phyloP scores from a whole-genome alignment of 192 early-diverging fungal species.

The Coemansia sp. region DNA sequence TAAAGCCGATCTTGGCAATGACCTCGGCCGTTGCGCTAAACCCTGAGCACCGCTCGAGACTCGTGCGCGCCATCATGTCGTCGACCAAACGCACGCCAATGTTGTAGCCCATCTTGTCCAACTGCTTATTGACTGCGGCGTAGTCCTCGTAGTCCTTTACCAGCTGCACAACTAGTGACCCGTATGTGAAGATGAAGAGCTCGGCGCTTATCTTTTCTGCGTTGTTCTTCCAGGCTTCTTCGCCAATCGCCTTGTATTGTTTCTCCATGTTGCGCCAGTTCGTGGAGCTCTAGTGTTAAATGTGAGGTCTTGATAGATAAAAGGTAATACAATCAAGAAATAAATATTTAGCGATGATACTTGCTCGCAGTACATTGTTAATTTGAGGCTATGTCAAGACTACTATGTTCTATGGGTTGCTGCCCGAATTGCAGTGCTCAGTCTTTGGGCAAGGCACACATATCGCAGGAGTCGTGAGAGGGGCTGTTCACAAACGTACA shows the following conservation, averaged over 20 bases:
- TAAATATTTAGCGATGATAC: background rate
- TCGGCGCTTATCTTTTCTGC: slow-evolving; percentile 97
- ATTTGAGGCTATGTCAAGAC: background rate
- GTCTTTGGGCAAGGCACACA: slow-evolving; percentile 49
- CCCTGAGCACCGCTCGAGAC: slow-evolving; percentile 68
- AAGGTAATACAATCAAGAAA: background rate
- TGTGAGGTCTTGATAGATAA: background rate
- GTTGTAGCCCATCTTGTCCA: slow-evolving; percentile 99
- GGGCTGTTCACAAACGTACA: slow-evolving; percentile 48
- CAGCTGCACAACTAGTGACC: slow-evolving; percentile 93
- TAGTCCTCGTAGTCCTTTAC: slow-evolving; percentile 95
- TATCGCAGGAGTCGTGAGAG: slow-evolving; percentile 38
- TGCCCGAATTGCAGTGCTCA: background rate
- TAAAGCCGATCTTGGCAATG: slow-evolving; percentile 97
- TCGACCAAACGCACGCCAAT: slow-evolving; percentile 95
- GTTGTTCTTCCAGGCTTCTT: slow-evolving; percentile 94
- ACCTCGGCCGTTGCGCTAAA: slow-evolving; percentile 92
- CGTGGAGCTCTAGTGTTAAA: background rate
- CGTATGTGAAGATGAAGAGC: slow-evolving; percentile 97
- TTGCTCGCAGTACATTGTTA: background rate
- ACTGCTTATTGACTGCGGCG: slow-evolving; percentile 89
- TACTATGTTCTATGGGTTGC: background rate
- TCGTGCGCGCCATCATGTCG: slow-evolving; percentile 89
- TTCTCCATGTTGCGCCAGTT: slow-evolving; percentile 54
- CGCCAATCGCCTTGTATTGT: slow-evolving; percentile 81